A percentile compares a stretch with the other conserved stretches of the same genome.
These are phyloP conservation scores for Cercospora sesami DNA, from an alignment of 2,329 filamentous ascomycete genomes.

Conservation along the genomic window DNA sequence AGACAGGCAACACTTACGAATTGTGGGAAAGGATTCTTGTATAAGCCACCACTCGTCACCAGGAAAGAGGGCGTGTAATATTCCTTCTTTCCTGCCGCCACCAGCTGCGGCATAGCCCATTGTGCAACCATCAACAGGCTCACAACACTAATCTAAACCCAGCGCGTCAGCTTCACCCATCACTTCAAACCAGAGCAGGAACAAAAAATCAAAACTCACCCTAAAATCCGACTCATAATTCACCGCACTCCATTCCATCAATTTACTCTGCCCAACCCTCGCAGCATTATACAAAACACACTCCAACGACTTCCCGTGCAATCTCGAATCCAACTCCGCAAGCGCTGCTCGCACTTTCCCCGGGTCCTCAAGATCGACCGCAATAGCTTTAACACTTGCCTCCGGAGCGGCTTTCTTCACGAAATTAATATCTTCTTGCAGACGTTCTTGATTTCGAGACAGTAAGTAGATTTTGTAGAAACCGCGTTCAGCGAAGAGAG, in stretches of 20 bases:
- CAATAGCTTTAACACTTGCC: conserved; percentile 42
- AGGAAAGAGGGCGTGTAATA: conserved; percentile 45
- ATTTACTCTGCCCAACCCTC: conserved; percentile 43
- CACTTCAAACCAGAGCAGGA: too few species aligned
- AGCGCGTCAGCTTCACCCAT: neutral
- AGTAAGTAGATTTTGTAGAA: conserved; percentile 33
- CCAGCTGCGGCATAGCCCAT: conserved; percentile 47
- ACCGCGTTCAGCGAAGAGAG: conserved; percentile 32
- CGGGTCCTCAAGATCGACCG: conserved; percentile 47
- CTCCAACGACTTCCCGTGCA: conserved; percentile 41
- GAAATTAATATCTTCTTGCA: conserved; percentile 30
- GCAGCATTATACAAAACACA: conserved; percentile 55
- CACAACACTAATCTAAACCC: conserved; percentile 45
- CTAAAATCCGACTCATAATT: conserved; percentile 53
- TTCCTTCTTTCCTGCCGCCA: conserved; percentile 29
- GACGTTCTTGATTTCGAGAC: conserved; percentile 28
- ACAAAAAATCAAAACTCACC: conserved; percentile 40
- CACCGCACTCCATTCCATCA: conserved; percentile 45
- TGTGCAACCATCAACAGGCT: conserved; percentile 49
- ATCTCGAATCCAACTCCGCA: conserved; percentile 42
- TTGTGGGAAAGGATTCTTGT: conserved; percentile 46
- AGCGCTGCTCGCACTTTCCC: conserved; percentile 42
- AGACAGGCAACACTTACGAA: neutral
- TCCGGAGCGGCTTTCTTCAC: conserved; percentile 21
- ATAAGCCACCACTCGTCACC: conserved; percentile 51